These are phyloP conservation scores for Leishmania amazonensis DNA, from an alignment of 208 protist genomes.

Conservation along the genomic window DNA sequence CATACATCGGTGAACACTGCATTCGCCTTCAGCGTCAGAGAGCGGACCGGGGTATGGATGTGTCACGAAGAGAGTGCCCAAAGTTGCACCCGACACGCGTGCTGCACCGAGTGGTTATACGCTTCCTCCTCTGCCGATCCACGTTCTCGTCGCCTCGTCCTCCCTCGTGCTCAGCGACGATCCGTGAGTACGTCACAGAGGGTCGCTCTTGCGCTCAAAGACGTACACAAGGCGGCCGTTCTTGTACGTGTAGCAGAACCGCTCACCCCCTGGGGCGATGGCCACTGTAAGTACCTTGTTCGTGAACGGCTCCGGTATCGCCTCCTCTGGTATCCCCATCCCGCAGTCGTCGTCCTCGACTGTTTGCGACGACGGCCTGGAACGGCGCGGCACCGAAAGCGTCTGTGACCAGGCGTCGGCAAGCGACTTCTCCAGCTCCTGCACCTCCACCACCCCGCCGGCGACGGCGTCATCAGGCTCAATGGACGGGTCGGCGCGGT, in stretches of 20 bases:
- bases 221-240: constrained; percentile 73
- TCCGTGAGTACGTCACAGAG: not conserved
- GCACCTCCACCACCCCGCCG: constrained; percentile 40
- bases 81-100: not conserved
- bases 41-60: not conserved
- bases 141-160: not conserved
- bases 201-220: constrained; percentile 60
- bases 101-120: not conserved
- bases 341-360: constrained; percentile 10
- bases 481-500: constrained; percentile 60
- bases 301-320: constrained; percentile 70
- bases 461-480: constrained; percentile 28
- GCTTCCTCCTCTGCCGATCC: not conserved
- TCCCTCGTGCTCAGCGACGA: not conserved
- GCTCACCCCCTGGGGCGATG: constrained; percentile 81
- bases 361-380: not conserved
- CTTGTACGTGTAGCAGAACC: constrained; percentile 80
- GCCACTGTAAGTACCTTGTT: constrained; percentile 79
- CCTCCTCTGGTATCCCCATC: constrained; percentile 20
- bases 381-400: constrained; percentile 5
- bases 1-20: not conserved
- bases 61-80: not conserved
- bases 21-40: not conserved
- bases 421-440: constrained; percentile 55
- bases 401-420: constrained; percentile 41